phyloP scores from a whole-genome alignment of 164 flowering plant genomes.

The Magnolia officinalis region DNA sequence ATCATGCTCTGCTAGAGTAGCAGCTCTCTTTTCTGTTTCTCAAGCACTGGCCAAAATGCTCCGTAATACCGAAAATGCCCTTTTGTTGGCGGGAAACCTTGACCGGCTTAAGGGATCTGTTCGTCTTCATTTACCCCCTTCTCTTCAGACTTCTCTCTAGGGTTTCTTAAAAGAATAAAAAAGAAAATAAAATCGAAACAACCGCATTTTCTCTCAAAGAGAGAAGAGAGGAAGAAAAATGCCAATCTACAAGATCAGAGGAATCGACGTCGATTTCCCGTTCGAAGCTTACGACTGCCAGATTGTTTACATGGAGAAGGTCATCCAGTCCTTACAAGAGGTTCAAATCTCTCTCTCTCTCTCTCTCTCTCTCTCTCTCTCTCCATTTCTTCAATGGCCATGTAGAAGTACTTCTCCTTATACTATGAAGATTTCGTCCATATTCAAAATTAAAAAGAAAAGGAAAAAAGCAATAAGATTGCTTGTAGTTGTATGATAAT shows the following conservation, averaged over 20 bases:
- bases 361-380: too few relatives aligned
- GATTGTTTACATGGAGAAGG: constrained; percentile 93
- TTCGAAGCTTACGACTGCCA: constrained; percentile 94
- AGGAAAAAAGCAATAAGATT: too few relatives aligned
- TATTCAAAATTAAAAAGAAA: too few relatives aligned
- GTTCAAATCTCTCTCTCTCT: constrained; percentile 25
- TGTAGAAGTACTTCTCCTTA: too few relatives aligned
- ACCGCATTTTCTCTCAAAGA: not conserved
- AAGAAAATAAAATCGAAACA: too few relatives aligned
- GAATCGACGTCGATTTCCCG: constrained; percentile 88
- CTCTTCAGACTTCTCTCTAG: not conserved
- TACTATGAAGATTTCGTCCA: too few relatives aligned
- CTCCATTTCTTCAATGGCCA: too few relatives aligned
- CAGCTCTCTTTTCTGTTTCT: too few relatives aligned
- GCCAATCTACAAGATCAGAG: constrained; percentile 86
- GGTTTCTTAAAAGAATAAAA: not conserved
- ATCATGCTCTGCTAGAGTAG: too few relatives aligned
- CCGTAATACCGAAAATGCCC: not conserved
- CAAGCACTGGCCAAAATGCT: too few relatives aligned
- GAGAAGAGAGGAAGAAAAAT: constrained; percentile 20
- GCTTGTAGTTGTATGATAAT: too few relatives aligned
- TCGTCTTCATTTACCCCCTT: not conserved
- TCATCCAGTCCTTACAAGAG: constrained; percentile 74
- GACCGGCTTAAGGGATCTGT: not conserved
- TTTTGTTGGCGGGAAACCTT: not conserved